Base-by-base conservation (phyloP, 345 rosid species). In the Syzygium jambos region DNA sequence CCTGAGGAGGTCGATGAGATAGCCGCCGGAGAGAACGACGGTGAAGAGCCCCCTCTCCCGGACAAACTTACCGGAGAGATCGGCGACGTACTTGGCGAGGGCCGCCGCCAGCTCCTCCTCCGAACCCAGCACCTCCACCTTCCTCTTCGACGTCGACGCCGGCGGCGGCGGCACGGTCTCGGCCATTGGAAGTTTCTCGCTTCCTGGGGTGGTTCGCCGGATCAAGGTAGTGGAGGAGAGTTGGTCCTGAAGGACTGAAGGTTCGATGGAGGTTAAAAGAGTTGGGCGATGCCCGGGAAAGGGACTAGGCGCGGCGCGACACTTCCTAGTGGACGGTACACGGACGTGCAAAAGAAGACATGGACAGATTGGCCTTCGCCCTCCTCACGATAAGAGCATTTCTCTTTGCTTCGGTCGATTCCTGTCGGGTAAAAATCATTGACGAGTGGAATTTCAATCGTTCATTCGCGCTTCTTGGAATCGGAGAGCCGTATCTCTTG, bases 11-110 rank as follows among this genome's bases (percentile, higher is more conserved):
- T 94, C 91, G 90, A 95, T 92, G 46, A 96, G 93, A 54, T 95
- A 93, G 30, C 98, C 98, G 22, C 98, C 98, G 25, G 98, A 95
- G 87, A 95, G 78, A 51, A 94, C 98, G 86, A 96, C 95, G 57
- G 97, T 91, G 90, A 96, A 96, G 87, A 91, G 89, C 17, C 97
- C 95, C 88, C 93, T 94, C 90, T 93, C 97, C 51, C 91, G 93
- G 38, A 91, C 88, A 23, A 90, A 94, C 91, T 92, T 94, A 9
- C 87, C 92, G 4, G 98, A 95, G 41, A 96, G 91, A 88, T 93
- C 88, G 5, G 96, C 94, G 3, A 94, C 91, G 92, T 91, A 94
- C 89, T 93, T 92, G 10, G 98, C 98, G 49, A 96, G 88, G 53
- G 94, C 91, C 85, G 86, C 90, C 11, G 97, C 93, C 54, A 95